Percentiles rank a stretch among this genome's conserved stretches.
Conservation (phyloP, 2,329 filamentous ascomycete species). For the Cladosporium sp. region DNA sequence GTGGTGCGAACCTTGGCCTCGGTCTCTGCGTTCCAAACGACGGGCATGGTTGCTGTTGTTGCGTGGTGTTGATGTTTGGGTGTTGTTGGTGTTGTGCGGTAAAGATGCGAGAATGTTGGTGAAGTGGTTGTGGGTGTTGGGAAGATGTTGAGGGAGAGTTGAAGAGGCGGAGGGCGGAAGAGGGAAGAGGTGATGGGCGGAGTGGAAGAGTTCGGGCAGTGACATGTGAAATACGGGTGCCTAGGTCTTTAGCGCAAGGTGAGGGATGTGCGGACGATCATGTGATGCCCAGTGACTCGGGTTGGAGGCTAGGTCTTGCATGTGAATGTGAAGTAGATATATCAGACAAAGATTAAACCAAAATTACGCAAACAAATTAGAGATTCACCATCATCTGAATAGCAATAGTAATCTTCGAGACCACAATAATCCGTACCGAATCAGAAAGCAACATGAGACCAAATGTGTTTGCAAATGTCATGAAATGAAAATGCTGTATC, state of each 20-base stretch:
- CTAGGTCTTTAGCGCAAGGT: no score
- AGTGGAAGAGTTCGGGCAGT: background rate
- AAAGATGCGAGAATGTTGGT: background rate
- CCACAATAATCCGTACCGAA: background rate
- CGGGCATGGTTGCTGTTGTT: conserved; percentile 22
- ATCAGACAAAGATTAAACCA: no score
- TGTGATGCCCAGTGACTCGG: background rate
- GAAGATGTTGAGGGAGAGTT: background rate
- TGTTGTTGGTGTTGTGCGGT: background rate
- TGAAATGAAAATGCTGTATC: no score
- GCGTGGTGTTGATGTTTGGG: background rate
- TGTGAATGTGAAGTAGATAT: background rate
- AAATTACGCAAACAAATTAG: no score
- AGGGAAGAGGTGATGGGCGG: background rate
- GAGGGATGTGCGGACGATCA: no score
- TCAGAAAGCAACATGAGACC: no score
- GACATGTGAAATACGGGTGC: background rate
- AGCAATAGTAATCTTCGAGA: background rate
- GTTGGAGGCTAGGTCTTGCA: background rate
- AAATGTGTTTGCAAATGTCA: no score
- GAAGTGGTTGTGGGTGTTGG: background rate
- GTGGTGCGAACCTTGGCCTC: conserved; percentile 25
- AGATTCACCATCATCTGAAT: no score
- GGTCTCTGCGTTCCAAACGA: conserved; percentile 26
- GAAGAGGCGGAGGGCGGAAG: background rate